Evolutionary conservation across 148 eudicot genomes (phyloP).

Genomic region (Diospyros lotus): DNA sequence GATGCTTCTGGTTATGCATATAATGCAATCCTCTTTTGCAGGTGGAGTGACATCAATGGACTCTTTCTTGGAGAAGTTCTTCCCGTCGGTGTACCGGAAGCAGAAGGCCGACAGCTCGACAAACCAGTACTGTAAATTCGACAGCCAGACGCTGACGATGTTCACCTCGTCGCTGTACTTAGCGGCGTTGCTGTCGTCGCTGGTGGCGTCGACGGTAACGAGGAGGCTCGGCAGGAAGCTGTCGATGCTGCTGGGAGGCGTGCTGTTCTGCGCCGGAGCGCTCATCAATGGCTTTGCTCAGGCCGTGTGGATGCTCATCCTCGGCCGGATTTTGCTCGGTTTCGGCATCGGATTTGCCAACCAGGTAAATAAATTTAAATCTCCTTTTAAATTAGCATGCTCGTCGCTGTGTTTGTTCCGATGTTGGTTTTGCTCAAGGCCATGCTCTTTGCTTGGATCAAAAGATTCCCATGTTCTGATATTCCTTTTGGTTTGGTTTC

Average conservation of each 20-base stretch:
- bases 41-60: slow-evolving; percentile 88
- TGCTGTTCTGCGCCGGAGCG: slow-evolving; percentile 58
- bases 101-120: slow-evolving; percentile 28
- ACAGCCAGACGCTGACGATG: slow-evolving; percentile 58
- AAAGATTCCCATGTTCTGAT: too few relatives aligned
- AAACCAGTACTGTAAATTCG: slow-evolving; percentile 75
- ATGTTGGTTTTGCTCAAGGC: too few relatives aligned
- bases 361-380: slow-evolving; percentile 40
- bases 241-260: slow-evolving; percentile 73
- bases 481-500: too few relatives aligned
- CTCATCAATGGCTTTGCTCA: slow-evolving; percentile 56
- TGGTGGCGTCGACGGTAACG: slow-evolving; percentile 70
- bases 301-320: slow-evolving; percentile 57
- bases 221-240: slow-evolving; percentile 55
- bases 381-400: background rate
- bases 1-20: too few relatives aligned
- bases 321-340: slow-evolving; percentile 79
- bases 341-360: slow-evolving; percentile 75
- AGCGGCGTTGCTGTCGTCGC: slow-evolving; percentile 62
- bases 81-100: slow-evolving; percentile 48
- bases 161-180: slow-evolving; percentile 77
- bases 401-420: background rate
- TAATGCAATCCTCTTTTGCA: slow-evolving; percentile 7
- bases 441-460: too few relatives aligned
- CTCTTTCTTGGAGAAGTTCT: slow-evolving; percentile 54